phyloP scores from a whole-genome alignment of 1,139 yeast genomes.

The Cylindricascospora bacillispora region DNA sequence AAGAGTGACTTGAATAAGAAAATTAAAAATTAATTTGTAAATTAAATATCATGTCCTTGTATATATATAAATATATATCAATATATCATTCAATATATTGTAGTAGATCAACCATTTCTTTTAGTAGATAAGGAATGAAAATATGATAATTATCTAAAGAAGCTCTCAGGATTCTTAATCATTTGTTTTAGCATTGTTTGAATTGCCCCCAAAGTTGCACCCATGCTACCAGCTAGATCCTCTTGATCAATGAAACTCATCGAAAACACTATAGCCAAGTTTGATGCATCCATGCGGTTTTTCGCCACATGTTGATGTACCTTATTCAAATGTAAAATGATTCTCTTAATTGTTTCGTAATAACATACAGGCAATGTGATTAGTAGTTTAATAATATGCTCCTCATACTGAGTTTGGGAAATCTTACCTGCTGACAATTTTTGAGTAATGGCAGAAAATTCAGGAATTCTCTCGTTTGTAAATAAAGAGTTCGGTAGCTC shows the following conservation, averaged over 20 bases:
- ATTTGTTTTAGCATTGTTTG: conserved; percentile 29
- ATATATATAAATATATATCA: conserved; percentile 1
- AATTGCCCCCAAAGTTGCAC: conserved; percentile 31
- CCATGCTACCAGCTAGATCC: conserved; percentile 30
- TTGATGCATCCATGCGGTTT: conserved; percentile 70
- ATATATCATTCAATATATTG: not conserved
- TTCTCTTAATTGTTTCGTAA: conserved; percentile 51
- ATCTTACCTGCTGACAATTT: conserved; percentile 21
- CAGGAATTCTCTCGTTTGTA: conserved; percentile 44
- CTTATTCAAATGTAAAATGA: conserved; percentile 55
- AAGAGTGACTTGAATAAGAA: conserved; percentile 10
- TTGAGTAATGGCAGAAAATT: conserved; percentile 32
- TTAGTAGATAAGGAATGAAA: not conserved
- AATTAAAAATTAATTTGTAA: no score
- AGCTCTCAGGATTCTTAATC: conserved; percentile 26
- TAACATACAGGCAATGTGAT: conserved; percentile 47
- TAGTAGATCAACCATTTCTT: not conserved
- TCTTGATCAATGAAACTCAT: conserved; percentile 41
- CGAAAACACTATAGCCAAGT: conserved; percentile 65
- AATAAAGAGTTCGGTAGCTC: conserved; percentile 84
- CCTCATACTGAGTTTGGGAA: conserved; percentile 11
- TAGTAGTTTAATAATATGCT: conserved; percentile 30
- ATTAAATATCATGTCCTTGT: no score
- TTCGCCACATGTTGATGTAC: conserved; percentile 46
- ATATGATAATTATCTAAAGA: conserved; percentile 7